These are phyloP conservation scores for Plenodomus tracheiphilus DNA, from an alignment of 2,329 filamentous ascomycete species.

Conservation along the genomic window DNA sequence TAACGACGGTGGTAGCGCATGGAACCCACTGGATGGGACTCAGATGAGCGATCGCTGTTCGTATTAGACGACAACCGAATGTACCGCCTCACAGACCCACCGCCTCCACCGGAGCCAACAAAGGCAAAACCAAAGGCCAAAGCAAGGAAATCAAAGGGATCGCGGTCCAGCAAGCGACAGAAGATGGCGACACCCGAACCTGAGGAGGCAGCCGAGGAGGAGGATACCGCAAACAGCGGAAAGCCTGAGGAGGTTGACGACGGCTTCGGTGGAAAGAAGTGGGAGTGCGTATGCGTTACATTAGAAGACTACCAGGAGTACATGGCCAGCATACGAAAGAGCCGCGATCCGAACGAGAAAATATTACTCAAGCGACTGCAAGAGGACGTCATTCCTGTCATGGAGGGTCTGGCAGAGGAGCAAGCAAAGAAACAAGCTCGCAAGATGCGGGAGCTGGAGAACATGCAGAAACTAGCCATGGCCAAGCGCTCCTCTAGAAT, in stretches of 20 bases:
- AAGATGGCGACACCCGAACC: slow-evolving; percentile 57
- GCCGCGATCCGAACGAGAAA: slow-evolving; percentile 83
- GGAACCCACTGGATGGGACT: slow-evolving; percentile 86
- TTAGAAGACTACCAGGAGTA: slow-evolving; percentile 76
- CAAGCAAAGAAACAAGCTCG: slow-evolving; percentile 72
- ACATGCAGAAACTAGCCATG: slow-evolving; percentile 83
- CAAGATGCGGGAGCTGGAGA: slow-evolving; percentile 79
- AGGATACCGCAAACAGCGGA: slow-evolving; percentile 32
- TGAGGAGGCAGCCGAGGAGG: slow-evolving; percentile 48
- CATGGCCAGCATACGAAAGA: slow-evolving; percentile 71
- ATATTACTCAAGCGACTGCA: slow-evolving; percentile 71
- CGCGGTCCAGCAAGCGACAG: slow-evolving; percentile 72
- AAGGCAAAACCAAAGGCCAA: slow-evolving; percentile 58
- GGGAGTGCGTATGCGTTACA: slow-evolving; percentile 89
- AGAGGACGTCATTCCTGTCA: slow-evolving; percentile 78
- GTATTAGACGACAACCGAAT: slow-evolving; percentile 92
- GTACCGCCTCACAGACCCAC: slow-evolving; percentile 82
- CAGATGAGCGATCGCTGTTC: slow-evolving; percentile 82
- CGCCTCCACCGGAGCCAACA: slow-evolving; percentile 59
- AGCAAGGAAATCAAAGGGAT: slow-evolving; percentile 59
- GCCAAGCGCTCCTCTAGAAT: slow-evolving; percentile 93
- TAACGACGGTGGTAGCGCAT: slow-evolving; percentile 56
- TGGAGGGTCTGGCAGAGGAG: slow-evolving; percentile 73
- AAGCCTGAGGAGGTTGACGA: slow-evolving; percentile 53
- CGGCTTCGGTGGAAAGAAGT: slow-evolving; percentile 74